These are phyloP conservation scores for Candida labiduridarum DNA, from an alignment of 1,139 yeast genomes.

Conservation along the genomic window DNA sequence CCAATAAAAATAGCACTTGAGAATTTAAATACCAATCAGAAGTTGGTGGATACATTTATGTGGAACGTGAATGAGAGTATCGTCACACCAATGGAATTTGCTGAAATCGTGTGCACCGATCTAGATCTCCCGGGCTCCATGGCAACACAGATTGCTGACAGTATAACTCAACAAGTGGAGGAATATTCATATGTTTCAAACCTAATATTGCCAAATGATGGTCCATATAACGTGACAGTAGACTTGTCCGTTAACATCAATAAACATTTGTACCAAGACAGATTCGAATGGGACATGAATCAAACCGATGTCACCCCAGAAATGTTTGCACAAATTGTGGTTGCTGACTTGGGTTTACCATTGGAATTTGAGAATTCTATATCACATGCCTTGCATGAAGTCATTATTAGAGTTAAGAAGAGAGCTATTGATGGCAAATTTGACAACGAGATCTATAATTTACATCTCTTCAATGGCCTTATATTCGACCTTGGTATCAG, in stretches of 20 bases:
- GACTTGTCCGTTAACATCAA: slow-evolving; percentile 83
- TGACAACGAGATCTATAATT: slow-evolving; percentile 47
- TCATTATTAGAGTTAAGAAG: slow-evolving; percentile 71
- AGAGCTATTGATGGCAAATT: slow-evolving; percentile 84
- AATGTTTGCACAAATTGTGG: slow-evolving; percentile 77
- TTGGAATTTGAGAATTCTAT: slow-evolving; percentile 91
- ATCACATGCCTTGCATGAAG: slow-evolving; percentile 84
- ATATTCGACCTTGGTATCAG: slow-evolving; percentile 48
- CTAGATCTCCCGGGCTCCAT: slow-evolving; percentile 71
- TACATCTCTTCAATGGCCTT: slow-evolving; percentile 47
- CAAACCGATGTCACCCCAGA: slow-evolving; percentile 77
- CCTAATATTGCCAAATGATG: slow-evolving; percentile 64
- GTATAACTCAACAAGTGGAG: slow-evolving; percentile 79
- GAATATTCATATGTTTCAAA: slow-evolving; percentile 61
- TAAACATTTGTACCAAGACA: slow-evolving; percentile 84
- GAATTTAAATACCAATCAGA: slow-evolving; percentile 57
- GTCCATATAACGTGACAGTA: slow-evolving; percentile 75
- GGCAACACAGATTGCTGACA: slow-evolving; percentile 65
- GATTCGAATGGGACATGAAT: slow-evolving; percentile 89
- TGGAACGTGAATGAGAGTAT: slow-evolving; percentile 86
- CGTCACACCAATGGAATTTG: slow-evolving; percentile 83
- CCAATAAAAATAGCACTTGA: slow-evolving; percentile 83
- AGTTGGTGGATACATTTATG: slow-evolving; percentile 79
- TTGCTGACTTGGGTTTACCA: slow-evolving; percentile 78
- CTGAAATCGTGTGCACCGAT: slow-evolving; percentile 77